These are phyloP conservation scores for Aspergillus aculeatus DNA, from an alignment of 2,329 filamentous ascomycete species.

Conservation along the genomic window DNA sequence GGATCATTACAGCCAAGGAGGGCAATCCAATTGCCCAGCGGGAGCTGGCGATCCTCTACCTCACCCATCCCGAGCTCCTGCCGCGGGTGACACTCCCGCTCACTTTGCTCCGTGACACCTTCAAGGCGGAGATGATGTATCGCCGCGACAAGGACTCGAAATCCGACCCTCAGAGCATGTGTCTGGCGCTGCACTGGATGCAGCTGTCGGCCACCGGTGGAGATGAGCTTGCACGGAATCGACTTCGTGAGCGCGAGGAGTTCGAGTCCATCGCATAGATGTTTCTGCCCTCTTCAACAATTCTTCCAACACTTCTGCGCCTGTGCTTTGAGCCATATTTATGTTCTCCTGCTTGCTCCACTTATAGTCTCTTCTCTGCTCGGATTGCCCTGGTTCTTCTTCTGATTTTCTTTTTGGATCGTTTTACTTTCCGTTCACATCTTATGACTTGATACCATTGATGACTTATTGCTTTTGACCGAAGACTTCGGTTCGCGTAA, in stretches of 20 bases:
- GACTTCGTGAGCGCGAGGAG: conserved; percentile 70
- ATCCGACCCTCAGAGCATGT: conserved; percentile 86
- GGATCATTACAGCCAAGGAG: conserved; percentile 90
- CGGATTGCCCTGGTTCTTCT: conserved; percentile 12
- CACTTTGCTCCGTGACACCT: conserved; percentile 80
- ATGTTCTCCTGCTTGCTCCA: background rate
- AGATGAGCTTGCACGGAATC: conserved; percentile 78
- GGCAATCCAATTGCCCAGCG: conserved; percentile 84
- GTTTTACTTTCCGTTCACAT: conserved; percentile 9
- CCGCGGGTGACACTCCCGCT: conserved; percentile 77
- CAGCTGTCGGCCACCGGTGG: conserved; percentile 82
- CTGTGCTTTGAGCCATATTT: conserved; percentile 6
- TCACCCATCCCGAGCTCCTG: conserved; percentile 85
- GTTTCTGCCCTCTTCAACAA: conserved; percentile 1
- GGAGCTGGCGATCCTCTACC: conserved; percentile 88
- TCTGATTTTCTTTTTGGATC: conserved; percentile 11
- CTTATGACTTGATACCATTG: conserved; percentile 20
- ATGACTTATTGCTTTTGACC: conserved; percentile 5
- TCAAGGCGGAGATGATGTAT: conserved; percentile 82
- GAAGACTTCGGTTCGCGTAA: background rate
- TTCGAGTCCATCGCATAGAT: conserved; percentile 57
- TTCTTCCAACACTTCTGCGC: conserved; percentile 8
- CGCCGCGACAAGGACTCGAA: conserved; percentile 61
- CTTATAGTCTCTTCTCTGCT: background rate
- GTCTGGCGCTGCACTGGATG: conserved; percentile 97